Conservation (phyloP, 2,329 filamentous ascomycete genomes). For the Cucurbitaria berberidis region DNA sequence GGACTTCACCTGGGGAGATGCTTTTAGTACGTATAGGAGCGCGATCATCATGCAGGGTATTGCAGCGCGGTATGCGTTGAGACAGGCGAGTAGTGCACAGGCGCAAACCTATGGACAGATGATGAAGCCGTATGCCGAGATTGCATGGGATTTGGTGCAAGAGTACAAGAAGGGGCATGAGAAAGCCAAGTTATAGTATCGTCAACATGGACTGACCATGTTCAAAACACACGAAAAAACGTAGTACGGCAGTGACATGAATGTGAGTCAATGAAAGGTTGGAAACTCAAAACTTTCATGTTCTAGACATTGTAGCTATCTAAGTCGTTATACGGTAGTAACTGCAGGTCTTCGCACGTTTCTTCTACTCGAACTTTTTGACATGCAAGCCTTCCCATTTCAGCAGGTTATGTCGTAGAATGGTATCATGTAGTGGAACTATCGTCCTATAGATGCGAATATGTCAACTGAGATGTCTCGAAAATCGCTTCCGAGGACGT, state of each 20-base stretch:
- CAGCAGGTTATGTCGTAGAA: conserved; percentile 11
- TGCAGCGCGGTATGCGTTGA: conserved; percentile 79
- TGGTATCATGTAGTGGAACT: conserved; percentile 36
- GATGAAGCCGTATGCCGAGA: conserved; percentile 74
- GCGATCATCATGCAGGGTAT: conserved; percentile 84
- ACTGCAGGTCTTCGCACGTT: conserved; percentile 13
- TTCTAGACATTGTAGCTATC: not conserved
- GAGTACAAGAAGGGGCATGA: conserved; percentile 51
- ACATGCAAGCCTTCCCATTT: conserved; percentile 8
- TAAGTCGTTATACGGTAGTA: not conserved
- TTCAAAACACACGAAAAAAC: not conserved
- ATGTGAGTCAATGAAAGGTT: too few relatives aligned
- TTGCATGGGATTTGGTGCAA: conserved; percentile 77
- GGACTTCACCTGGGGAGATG: conserved; percentile 68
- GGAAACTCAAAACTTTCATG: not conserved
- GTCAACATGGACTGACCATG: not conserved
- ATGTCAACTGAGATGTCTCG: conserved; percentile 28
- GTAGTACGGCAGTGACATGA: too few relatives aligned
- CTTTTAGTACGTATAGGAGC: conserved; percentile 66
- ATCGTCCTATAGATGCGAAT: conserved; percentile 24
- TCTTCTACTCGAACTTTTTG: conserved; percentile 16
- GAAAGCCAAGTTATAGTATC: conserved; percentile 46
- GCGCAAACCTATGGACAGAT: conserved; percentile 74
- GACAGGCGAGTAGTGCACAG: conserved; percentile 88
- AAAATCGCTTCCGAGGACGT: conserved; percentile 7